phyloP scores from a whole-genome alignment of 129 eudicot species.

The Pulicaria dysenterica region DNA sequence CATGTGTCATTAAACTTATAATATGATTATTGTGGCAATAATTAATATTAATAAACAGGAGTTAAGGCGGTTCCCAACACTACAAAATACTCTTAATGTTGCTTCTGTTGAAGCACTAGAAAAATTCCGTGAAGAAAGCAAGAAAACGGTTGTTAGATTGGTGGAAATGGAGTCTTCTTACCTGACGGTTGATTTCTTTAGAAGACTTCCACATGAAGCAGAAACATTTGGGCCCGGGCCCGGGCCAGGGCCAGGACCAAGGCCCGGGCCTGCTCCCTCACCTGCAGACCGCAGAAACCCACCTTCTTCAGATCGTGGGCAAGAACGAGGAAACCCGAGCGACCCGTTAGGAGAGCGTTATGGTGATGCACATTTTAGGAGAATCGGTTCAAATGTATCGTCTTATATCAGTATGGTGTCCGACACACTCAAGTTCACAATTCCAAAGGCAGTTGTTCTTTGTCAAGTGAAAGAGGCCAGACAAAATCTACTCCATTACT shows the following conservation, averaged over 20 bases:
- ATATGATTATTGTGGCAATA: background rate
- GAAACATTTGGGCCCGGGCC: slow-evolving; percentile 44
- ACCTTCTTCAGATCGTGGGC: slow-evolving; percentile 33
- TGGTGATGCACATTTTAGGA: slow-evolving; percentile 81
- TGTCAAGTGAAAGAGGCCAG: slow-evolving; percentile 96
- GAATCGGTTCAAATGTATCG: slow-evolving; percentile 90
- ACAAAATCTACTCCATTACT: slow-evolving; percentile 68
- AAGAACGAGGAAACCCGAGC: slow-evolving; percentile 38
- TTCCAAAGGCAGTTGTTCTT: slow-evolving; percentile 93
- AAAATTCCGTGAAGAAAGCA: slow-evolving; percentile 82
- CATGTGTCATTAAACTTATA: background rate
- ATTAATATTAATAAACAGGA: slow-evolving; percentile 44
- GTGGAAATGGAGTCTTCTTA: slow-evolving; percentile 98
- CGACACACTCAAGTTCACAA: slow-evolving; percentile 67
- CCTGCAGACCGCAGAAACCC: slow-evolving; percentile 45
- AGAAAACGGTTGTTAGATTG: slow-evolving; percentile 75
- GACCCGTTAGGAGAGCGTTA: slow-evolving; percentile 65
- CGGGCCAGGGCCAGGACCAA: slow-evolving; percentile 7
- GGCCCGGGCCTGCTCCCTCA: slow-evolving; percentile 21
- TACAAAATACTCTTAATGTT: slow-evolving; percentile 73
- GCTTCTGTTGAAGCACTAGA: slow-evolving; percentile 84
- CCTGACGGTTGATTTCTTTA: slow-evolving; percentile 89
- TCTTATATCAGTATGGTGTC: slow-evolving; percentile 78
- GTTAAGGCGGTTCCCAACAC: slow-evolving; percentile 78
- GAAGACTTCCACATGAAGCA: slow-evolving; percentile 88